Evolutionary conservation across 2,329 filamentous ascomycete species (phyloP).

Genomic region (Scedosporium aurantiacum): DNA sequence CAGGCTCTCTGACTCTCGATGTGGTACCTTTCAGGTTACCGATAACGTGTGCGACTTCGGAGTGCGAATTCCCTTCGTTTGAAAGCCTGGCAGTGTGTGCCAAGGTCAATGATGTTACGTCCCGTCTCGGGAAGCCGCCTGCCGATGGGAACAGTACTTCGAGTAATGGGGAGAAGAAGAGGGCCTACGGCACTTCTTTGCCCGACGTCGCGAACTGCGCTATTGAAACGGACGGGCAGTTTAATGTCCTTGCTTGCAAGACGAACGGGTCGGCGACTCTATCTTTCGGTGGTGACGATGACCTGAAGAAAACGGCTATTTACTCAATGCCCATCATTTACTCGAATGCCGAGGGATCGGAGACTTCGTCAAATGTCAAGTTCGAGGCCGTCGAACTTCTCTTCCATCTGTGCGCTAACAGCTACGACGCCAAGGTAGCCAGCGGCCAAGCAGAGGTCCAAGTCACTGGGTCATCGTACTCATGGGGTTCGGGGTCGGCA

Average conservation of each 20-base stretch:
- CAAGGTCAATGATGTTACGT: conserved; percentile 14
- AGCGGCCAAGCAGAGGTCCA: neutral
- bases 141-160: neutral
- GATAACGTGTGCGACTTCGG: conserved; percentile 5
- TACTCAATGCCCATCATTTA: conserved; percentile 19
- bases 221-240: neutral
- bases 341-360: conserved; percentile 11
- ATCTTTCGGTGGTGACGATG: conserved; percentile 11
- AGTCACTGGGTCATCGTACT: neutral
- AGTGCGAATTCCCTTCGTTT: conserved; percentile 14
- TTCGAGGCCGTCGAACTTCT: conserved; percentile 18
- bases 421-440: conserved; percentile 11
- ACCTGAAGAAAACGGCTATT: conserved; percentile 12
- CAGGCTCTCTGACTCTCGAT: neutral
- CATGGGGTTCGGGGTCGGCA: neutral
- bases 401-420: conserved; percentile 19
- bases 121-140: conserved; percentile 11
- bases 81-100: conserved; percentile 16
- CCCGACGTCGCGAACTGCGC: conserved; percentile 8
- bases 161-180: neutral
- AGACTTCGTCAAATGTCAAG: neutral
- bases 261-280: conserved; percentile 12
- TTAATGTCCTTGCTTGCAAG: conserved; percentile 9
- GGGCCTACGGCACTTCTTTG: conserved; percentile 9
- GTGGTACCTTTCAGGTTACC: neutral